Conservation (phyloP, 176 grass and related monocot species). For the barley (Hordeum vulgare) region MorexV3_pseudomolecules_assembly NC_058521.1:500122224-500122723, state of each 20-base stretch:
- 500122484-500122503: neutral
- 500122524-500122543: neutral
- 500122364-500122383: too few relatives aligned
- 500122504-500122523: neutral
- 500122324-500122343: too few relatives aligned
- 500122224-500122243: too few relatives aligned
- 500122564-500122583: neutral
- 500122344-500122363: too few relatives aligned
- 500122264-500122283: too few relatives aligned
- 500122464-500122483: neutral
- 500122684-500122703: slow-evolving; percentile 86
- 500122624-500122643: neutral
- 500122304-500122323: too few relatives aligned
- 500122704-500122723: slow-evolving; percentile 93
- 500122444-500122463: neutral
- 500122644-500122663: slow-evolving; percentile 54
- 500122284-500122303: too few relatives aligned
- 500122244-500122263: too few relatives aligned
- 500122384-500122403: too few relatives aligned
- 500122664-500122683: slow-evolving; percentile 88
- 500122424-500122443: too few relatives aligned
- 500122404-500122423: too few relatives aligned
- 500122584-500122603: slow-evolving; percentile 8
- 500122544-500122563: neutral
- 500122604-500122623: neutral